A percentile compares a stretch with the other conserved stretches of the same genome.
phyloP scores from a whole-genome alignment of 2,329 filamentous ascomycete species.

The Exophiala alcalophila region DNA sequence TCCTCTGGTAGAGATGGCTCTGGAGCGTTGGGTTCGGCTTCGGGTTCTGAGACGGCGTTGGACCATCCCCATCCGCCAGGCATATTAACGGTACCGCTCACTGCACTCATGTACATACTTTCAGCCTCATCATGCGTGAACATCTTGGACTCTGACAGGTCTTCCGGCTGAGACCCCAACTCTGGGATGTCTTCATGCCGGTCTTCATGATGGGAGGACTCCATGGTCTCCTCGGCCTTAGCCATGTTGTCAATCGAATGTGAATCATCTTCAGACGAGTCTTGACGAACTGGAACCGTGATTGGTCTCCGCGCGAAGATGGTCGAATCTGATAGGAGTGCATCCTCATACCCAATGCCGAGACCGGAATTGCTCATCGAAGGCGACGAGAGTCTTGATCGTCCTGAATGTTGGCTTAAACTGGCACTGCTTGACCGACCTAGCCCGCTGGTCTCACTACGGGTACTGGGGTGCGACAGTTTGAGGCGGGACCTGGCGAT shows the following conservation, averaged over 20 bases:
- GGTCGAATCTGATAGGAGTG: slow-evolving; percentile 16
- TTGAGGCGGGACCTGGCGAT: slow-evolving; percentile 19
- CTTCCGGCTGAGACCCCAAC: slow-evolving; percentile 25
- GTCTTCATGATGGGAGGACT: neutral
- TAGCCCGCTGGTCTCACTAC: slow-evolving; percentile 12
- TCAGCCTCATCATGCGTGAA: slow-evolving; percentile 51
- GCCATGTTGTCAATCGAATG: slow-evolving; percentile 16
- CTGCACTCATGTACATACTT: slow-evolving; percentile 56
- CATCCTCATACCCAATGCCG: slow-evolving; percentile 17
- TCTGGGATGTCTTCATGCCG: neutral
- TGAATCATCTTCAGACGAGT: slow-evolving; percentile 8
- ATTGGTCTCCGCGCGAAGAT: slow-evolving; percentile 10
- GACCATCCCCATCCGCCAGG: slow-evolving; percentile 25
- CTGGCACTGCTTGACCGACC: slow-evolving; percentile 16
- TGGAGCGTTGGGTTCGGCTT: neutral
- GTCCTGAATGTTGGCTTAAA: slow-evolving; percentile 18
- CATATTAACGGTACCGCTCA: slow-evolving; percentile 39
- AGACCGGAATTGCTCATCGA: slow-evolving; percentile 18
- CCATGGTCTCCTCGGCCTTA: slow-evolving; percentile 10
- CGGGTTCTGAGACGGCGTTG: neutral
- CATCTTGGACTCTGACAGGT: slow-evolving; percentile 46
- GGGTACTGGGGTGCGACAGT: slow-evolving; percentile 13
- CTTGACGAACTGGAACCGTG: slow-evolving; percentile 1
- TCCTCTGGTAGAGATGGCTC: neutral
- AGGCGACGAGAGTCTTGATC: slow-evolving; percentile 12